phyloP scores from a whole-genome alignment of 805 yeast species.

The Kodamaea sagamina region DNA sequence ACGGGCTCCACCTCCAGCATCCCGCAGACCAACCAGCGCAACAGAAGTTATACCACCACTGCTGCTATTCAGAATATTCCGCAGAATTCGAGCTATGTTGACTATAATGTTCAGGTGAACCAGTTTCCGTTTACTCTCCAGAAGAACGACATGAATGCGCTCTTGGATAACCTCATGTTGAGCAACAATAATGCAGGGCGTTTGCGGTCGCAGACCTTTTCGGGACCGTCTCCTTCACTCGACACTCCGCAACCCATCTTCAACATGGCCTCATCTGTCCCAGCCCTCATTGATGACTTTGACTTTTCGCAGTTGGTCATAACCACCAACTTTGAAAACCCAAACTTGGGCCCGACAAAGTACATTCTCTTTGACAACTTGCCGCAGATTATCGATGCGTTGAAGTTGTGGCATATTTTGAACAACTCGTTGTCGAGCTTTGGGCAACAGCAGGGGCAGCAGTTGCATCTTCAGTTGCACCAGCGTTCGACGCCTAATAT shows the following conservation, averaged over 20 bases:
- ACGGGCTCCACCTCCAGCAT: conserved; percentile 12
- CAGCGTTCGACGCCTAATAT: conserved; percentile 39
- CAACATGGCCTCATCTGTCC: conserved; percentile 8
- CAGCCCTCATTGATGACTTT: conserved; percentile 48
- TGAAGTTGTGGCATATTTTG: conserved; percentile 30
- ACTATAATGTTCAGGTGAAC: conserved; percentile 2
- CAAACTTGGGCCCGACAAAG: conserved; percentile 72
- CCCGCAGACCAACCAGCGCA: conserved; percentile 26
- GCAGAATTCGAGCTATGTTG: background rate
- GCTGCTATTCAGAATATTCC: conserved; percentile 30
- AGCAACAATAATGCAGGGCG: conserved; percentile 25
- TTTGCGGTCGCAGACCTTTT: conserved; percentile 43
- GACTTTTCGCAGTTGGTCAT: conserved; percentile 59
- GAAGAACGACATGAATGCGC: conserved; percentile 29
- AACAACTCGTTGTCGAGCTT: conserved; percentile 46
- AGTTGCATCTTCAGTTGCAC: conserved; percentile 3
- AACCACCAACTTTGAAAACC: conserved; percentile 72
- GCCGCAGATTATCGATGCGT: conserved; percentile 67
- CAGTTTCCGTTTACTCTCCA: conserved; percentile 1
- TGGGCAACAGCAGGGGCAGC: conserved; percentile 2
- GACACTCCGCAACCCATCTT: conserved; percentile 4
- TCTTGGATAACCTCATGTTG: conserved; percentile 36
- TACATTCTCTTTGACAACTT: conserved; percentile 78
- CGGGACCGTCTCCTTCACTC: conserved; percentile 33
- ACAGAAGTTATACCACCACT: conserved; percentile 57